Evolutionary conservation across 1,139 yeast genomes (phyloP), one percentile per base, ranked within the genome.

Genomic region (Geotrichum reessii): DNA sequence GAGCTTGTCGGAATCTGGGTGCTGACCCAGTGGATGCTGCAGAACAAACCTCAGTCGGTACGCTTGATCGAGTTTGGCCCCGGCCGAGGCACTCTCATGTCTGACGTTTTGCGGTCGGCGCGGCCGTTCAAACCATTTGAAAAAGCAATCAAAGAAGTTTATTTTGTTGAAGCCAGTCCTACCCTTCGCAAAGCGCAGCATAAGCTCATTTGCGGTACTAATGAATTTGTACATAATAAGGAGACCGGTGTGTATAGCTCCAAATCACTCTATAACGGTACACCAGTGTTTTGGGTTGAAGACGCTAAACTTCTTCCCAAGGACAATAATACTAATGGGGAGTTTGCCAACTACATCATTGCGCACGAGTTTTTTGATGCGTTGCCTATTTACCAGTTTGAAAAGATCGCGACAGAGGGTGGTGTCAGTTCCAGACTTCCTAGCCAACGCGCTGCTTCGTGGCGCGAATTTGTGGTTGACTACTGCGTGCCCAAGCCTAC

Each of bases 311-410:
- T 83, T 60, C 71, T 85, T 11, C 73, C 74, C 8, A 68, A 71
- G 0, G 57, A 58, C 27, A 28, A 14, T 3, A 52, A 28, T 40
- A 19, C 28, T 4, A 75, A 75, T 3, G 75, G 74, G 3, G 64
- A 63, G 5, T 56, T 67, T 21, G 81, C 89, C 46, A 86, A 87
- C 62, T 88, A 81, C 68, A 76, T 87, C 8, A 69, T 89, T 57
- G 95, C 95, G 0, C 96, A 89, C 69, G 96, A 89, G 69, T 89
- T 89, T 67, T 89, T 86, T 68, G 96, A 89, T 73, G 96, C 96
- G 0, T 76, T 89, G 61, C 96, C 96, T 0, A 84, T 89, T 27
- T 84, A 86, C 63, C 80, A 85, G 62, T 89, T 87, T 68, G 79
- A 81, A 58, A 80, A 80, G 63, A 82, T 87, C 0, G 65, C 65